phyloP scores from a whole-genome alignment of 148 eudicot genomes.

The Diospyros kaki region DNA sequence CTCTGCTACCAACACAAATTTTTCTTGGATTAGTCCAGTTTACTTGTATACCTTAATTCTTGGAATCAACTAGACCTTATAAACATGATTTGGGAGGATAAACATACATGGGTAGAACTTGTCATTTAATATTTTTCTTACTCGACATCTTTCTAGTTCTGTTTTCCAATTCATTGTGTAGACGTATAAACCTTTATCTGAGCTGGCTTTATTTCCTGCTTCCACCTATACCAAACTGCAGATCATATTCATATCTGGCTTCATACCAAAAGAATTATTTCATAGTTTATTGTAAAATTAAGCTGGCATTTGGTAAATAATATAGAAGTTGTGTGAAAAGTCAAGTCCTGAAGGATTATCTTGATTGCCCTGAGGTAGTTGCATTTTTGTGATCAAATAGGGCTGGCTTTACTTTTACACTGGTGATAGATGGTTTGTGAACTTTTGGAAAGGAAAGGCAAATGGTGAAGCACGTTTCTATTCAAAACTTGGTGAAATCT shows the following conservation, averaged over 20 bases:
- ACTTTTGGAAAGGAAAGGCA: constrained; percentile 97
- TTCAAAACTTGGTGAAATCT: constrained; percentile 70
- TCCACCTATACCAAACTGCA: not conserved
- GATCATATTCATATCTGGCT: not conserved
- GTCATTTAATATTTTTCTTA: not conserved
- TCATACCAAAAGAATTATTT: not conserved
- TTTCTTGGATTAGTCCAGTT: not conserved
- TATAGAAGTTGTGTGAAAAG: too few relatives aligned
- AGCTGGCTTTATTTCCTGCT: not conserved
- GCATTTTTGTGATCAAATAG: constrained; percentile 23
- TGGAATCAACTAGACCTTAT: too few relatives aligned
- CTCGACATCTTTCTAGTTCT: not conserved
- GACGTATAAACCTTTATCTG: not conserved
- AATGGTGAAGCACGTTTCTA: constrained; percentile 97
- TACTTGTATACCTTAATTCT: not conserved
- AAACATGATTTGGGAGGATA: not conserved
- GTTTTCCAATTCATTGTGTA: not conserved
- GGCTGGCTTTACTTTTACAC: constrained; percentile 94
- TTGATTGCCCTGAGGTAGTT: constrained; percentile 5
- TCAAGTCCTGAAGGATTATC: not conserved
- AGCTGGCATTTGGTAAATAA: not conserved
- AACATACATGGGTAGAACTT: not conserved
- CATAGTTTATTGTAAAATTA: not conserved
- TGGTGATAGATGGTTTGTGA: constrained; percentile 98
- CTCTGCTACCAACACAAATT: not conserved